Evolutionary conservation across 2,329 filamentous ascomycete species (phyloP).

Genomic region (Scedosporium apiospermum): DNA sequence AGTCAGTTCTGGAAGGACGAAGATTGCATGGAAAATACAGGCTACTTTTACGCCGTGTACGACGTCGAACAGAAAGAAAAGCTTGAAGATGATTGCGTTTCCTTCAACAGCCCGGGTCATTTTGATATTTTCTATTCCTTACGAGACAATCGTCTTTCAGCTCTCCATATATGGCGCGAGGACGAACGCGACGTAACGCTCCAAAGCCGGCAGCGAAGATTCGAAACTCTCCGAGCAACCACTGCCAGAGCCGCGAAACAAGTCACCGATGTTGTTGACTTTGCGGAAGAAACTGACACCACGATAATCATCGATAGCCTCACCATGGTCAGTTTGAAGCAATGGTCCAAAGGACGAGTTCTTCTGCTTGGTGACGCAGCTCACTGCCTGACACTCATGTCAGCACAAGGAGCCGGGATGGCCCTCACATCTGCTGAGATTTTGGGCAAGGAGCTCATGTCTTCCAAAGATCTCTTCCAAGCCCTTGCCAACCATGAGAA

Average conservation of each 20-base stretch:
- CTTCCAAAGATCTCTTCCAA: background rate
- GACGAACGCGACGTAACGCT: background rate
- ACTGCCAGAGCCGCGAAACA: background rate
- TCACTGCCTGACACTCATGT: background rate
- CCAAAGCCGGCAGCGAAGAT: background rate
- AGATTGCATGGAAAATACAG: background rate
- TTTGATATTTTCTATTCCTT: background rate
- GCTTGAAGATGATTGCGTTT: background rate
- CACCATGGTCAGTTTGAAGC: background rate
- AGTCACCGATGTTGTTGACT: background rate
- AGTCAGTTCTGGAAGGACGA: background rate
- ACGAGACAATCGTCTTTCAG: background rate
- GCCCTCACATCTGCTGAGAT: background rate
- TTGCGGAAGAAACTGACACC: background rate
- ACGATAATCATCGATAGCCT: background rate
- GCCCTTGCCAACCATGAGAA: background rate
- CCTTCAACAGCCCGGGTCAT: background rate
- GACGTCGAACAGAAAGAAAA: background rate
- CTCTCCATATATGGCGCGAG: background rate
- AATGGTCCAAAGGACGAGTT: background rate
- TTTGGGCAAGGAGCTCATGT: background rate
- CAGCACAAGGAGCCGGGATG: background rate
- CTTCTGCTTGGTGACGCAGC: background rate
- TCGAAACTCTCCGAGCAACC: background rate
- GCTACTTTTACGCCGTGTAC: background rate